Conservation (phyloP, 805 yeast genomes). For the Maudiozyma serrabonitensis region DNA sequence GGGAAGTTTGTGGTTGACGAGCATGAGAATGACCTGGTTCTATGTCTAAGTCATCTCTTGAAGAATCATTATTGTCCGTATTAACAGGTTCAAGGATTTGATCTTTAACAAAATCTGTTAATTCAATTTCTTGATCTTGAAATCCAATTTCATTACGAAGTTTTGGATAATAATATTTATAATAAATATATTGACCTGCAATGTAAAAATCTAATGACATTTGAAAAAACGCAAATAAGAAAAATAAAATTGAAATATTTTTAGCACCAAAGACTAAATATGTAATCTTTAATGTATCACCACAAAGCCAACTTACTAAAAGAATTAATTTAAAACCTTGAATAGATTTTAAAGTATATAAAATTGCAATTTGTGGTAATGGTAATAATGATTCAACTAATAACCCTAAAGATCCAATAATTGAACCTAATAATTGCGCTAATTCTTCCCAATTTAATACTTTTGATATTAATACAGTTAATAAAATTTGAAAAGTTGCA, state of each 20-base stretch:
- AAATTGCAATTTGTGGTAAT: slow-evolving; percentile 65
- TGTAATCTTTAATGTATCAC: slow-evolving; percentile 70
- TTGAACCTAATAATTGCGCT: slow-evolving; percentile 41
- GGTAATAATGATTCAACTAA: slow-evolving; percentile 67
- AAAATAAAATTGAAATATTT: slow-evolving; percentile 53
- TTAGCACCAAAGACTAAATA: slow-evolving; percentile 70
- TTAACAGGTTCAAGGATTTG: background rate
- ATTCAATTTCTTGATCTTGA: slow-evolving; percentile 2
- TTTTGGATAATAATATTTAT: slow-evolving; percentile 33
- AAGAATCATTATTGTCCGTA: background rate
- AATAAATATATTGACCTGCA: slow-evolving; percentile 63
- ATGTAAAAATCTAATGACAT: slow-evolving; percentile 65
- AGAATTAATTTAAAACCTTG: slow-evolving; percentile 73
- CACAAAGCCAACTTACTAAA: slow-evolving; percentile 78
- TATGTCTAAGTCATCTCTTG: background rate
- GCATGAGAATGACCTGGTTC: background rate
- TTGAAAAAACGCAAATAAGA: slow-evolving; percentile 67
- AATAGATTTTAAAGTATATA: slow-evolving; percentile 55
- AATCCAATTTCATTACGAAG: slow-evolving; percentile 10
- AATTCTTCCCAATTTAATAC: slow-evolving; percentile 37
- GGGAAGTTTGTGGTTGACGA: background rate
- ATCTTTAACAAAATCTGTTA: background rate
- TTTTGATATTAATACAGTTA: slow-evolving; percentile 25
- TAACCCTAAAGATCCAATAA: slow-evolving; percentile 54
- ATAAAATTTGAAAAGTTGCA: slow-evolving; percentile 30